Percentiles rank a stretch among this genome's conserved stretches.
phyloP scores from a whole-genome alignment of 2,329 filamentous ascomycete genomes.

The Trichophyton rubrum region DNA sequence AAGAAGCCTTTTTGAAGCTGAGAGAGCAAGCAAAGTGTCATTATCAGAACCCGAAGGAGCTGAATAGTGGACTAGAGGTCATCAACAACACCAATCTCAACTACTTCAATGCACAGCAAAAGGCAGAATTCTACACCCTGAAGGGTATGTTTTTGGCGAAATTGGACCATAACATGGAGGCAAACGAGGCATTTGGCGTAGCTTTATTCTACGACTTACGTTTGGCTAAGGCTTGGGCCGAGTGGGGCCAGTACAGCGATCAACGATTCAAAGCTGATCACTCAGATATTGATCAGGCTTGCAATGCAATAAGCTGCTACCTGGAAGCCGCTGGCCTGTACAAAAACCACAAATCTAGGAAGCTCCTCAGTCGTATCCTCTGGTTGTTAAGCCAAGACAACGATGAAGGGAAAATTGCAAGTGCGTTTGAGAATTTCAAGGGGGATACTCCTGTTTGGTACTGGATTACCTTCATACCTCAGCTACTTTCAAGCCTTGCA shows the following conservation, averaged over 20 bases:
- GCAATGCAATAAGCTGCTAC: constrained; percentile 90
- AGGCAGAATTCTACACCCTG: constrained; percentile 96
- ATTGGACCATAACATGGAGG: constrained; percentile 76
- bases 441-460: constrained; percentile 98
- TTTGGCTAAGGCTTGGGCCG: constrained; percentile 93
- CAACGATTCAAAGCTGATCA: constrained; percentile 89
- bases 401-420: constrained; percentile 65
- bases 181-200: constrained; percentile 86
- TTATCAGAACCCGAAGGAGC: constrained; percentile 87
- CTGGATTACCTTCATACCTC: constrained; percentile 98
- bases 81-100: constrained; percentile 99
- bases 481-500: constrained; percentile 80
- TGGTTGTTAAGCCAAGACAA: constrained; percentile 95
- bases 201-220: constrained; percentile 93
- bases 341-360: constrained; percentile 92
- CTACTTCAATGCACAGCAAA: constrained; percentile 91
- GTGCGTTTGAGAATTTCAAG: constrained; percentile 90
- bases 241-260: constrained; percentile 98
- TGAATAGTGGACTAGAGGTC: constrained; percentile 86
- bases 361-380: constrained; percentile 80
- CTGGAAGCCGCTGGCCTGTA: constrained; percentile 91
- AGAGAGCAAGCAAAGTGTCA: constrained; percentile 98
- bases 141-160: constrained; percentile 99
- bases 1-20: constrained; percentile 95
- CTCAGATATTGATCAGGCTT: constrained; percentile 65